These are phyloP conservation scores for Penicillium goetzii DNA, from an alignment of 495 filamentous ascomycete genomes.

Conservation along the genomic window DNA sequence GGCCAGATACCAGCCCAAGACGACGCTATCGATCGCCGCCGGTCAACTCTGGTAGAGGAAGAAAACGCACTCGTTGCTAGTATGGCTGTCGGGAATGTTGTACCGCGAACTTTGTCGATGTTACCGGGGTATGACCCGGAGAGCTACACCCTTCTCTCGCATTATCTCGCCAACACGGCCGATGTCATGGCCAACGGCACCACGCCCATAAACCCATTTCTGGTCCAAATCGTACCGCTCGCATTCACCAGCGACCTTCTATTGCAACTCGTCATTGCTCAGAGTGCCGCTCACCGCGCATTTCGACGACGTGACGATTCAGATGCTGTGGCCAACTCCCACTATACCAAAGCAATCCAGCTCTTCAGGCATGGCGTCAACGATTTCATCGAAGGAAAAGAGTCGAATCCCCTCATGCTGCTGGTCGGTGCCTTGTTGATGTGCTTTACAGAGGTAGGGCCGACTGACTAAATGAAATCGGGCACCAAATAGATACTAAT, in stretches of 20 bases:
- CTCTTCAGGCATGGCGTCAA: conserved; percentile 40
- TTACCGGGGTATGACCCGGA: conserved; percentile 40
- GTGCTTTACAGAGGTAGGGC: conserved; percentile 45
- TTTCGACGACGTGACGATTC: conserved; percentile 41
- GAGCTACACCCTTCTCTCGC: conserved; percentile 40
- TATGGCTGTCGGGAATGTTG: conserved; percentile 26
- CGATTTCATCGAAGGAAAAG: conserved; percentile 44
- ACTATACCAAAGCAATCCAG: conserved; percentile 41
- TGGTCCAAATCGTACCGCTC: conserved; percentile 44
- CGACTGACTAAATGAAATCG: background rate
- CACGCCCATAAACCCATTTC: conserved; percentile 42
- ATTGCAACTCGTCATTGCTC: conserved; percentile 42
- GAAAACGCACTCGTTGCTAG: conserved; percentile 14
- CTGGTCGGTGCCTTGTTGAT: conserved; percentile 43
- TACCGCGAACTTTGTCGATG: conserved; percentile 40
- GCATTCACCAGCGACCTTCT: conserved; percentile 44
- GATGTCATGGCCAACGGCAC: conserved; percentile 47
- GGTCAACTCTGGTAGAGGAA: conserved; percentile 2
- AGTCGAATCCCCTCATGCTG: conserved; percentile 41
- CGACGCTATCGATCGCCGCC: conserved; percentile 5
- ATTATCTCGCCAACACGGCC: conserved; percentile 42
- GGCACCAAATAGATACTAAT: conserved; percentile 14
- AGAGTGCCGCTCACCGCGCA: conserved; percentile 44
- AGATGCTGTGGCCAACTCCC: conserved; percentile 39
- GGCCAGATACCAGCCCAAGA: conserved; percentile 5